A percentile compares a stretch with the other conserved stretches of the same genome.
phyloP scores from a whole-genome alignment of 1,139 yeast species.

The Wickerhamomyces sp. region DNA sequence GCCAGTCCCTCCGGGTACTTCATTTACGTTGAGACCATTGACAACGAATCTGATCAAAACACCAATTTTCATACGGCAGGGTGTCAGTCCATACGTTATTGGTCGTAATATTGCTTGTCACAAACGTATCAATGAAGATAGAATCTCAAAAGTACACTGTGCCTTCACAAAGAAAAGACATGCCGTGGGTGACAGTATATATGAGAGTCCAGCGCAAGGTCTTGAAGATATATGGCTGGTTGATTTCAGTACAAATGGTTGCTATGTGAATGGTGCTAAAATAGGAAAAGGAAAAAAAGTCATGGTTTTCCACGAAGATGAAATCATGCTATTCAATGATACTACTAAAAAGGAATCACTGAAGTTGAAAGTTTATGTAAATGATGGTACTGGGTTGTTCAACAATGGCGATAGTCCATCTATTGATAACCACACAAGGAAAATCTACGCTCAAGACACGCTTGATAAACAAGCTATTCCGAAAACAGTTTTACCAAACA shows the following conservation, averaged over 20 bases:
- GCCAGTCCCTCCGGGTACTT: conserved; percentile 39
- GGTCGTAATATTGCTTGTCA: conserved; percentile 64
- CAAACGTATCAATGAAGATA: conserved; percentile 56
- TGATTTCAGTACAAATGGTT: conserved; percentile 77
- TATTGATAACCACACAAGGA: neutral
- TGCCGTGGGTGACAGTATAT: conserved; percentile 48
- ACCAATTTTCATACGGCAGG: conserved; percentile 57
- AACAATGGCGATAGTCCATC: conserved; percentile 27
- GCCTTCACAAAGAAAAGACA: conserved; percentile 56
- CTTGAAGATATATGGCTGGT: conserved; percentile 76
- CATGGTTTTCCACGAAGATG: conserved; percentile 59
- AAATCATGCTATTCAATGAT: conserved; percentile 61
- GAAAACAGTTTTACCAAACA: neutral
- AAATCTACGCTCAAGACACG: conserved; percentile 14
- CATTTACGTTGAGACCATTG: conserved; percentile 43
- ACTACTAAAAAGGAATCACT: conserved; percentile 43
- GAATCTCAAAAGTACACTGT: conserved; percentile 85
- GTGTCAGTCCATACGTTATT: conserved; percentile 55
- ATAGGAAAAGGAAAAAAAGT: conserved; percentile 62
- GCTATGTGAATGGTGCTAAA: conserved; percentile 57
- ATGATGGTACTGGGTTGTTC: conserved; percentile 56
- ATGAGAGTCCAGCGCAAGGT: conserved; percentile 63
- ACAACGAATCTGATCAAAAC: conserved; percentile 35
- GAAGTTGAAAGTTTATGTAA: conserved; percentile 46
- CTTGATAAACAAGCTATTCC: conserved; percentile 14